These are phyloP conservation scores for Phialophora tarda DNA, from an alignment of 2,329 filamentous ascomycete genomes.

Conservation along the genomic window DNA sequence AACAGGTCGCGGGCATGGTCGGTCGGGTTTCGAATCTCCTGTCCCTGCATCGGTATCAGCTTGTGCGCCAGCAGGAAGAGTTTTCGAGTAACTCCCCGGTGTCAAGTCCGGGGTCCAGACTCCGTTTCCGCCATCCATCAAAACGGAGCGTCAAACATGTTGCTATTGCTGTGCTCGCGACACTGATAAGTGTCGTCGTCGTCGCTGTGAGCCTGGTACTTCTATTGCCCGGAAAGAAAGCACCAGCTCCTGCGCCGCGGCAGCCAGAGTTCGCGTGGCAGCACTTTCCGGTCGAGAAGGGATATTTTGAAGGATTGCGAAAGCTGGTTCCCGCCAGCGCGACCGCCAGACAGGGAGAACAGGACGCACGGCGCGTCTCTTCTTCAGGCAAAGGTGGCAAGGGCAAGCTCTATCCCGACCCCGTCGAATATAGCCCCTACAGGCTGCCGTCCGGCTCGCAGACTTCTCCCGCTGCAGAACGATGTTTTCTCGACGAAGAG, in stretches of 20 bases:
- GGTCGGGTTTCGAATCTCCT: neutral
- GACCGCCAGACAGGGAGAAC: neutral
- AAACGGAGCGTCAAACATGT: neutral
- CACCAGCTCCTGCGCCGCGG: neutral
- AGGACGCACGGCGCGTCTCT: neutral
- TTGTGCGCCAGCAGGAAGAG: neutral
- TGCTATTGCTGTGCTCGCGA: neutral
- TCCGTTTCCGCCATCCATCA: neutral
- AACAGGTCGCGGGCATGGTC: neutral
- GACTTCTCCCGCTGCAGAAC: neutral
- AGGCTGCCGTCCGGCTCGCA: neutral
- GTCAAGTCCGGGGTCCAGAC: neutral
- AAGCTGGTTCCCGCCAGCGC: neutral
- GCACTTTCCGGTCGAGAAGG: conserved; percentile 1
- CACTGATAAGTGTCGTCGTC: neutral
- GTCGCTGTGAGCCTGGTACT: neutral
- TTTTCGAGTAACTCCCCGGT: neutral
- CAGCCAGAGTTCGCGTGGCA: conserved; percentile 2
- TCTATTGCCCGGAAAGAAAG: neutral
- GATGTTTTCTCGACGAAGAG: conserved; percentile 11
- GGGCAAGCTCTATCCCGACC: neutral
- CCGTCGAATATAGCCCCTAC: neutral
- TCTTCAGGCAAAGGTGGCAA: neutral
- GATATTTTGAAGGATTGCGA: conserved; percentile 7
- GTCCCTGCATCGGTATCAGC: conserved; percentile 4